A percentile compares a stretch with the other conserved stretches of the same genome.
These are phyloP conservation scores for Pichia eremophila DNA, from an alignment of 805 yeast genomes.

Conservation along the genomic window DNA sequence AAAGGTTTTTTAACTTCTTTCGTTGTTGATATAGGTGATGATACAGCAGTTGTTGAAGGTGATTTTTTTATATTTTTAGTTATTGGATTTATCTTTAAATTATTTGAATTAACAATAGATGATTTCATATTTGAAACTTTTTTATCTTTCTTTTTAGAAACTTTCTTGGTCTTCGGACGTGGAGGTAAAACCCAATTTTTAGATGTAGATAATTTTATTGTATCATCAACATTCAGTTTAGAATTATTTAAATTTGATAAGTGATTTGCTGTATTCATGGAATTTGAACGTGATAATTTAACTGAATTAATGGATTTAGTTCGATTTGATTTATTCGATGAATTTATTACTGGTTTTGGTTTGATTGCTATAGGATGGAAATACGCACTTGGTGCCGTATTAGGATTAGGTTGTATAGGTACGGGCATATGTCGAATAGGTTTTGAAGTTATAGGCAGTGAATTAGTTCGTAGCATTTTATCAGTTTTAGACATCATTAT, in stretches of 20 bases:
- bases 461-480: constrained; percentile 2
- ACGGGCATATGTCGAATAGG: background rate
- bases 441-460: background rate
- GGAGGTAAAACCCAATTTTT: constrained; percentile 49
- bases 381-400: constrained; percentile 4
- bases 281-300: background rate
- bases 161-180: constrained; percentile 32
- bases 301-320: background rate
- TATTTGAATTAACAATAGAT: background rate
- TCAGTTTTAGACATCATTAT: background rate
- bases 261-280: background rate
- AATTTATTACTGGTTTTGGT: constrained; percentile 21
- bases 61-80: background rate
- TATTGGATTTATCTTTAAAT: background rate
- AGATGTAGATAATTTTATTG: constrained; percentile 10
- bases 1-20: too few species aligned
- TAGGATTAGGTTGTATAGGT: constrained; percentile 4
- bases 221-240: background rate
- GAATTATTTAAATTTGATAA: background rate
- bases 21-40: background rate
- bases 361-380: constrained; percentile 25
- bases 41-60: background rate
- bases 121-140: background rate
- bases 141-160: constrained; percentile 5
- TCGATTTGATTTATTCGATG: constrained; percentile 6